These are phyloP conservation scores for Trichoderma gracile DNA, from an alignment of 2,329 filamentous ascomycete species.

Conservation along the genomic window DNA sequence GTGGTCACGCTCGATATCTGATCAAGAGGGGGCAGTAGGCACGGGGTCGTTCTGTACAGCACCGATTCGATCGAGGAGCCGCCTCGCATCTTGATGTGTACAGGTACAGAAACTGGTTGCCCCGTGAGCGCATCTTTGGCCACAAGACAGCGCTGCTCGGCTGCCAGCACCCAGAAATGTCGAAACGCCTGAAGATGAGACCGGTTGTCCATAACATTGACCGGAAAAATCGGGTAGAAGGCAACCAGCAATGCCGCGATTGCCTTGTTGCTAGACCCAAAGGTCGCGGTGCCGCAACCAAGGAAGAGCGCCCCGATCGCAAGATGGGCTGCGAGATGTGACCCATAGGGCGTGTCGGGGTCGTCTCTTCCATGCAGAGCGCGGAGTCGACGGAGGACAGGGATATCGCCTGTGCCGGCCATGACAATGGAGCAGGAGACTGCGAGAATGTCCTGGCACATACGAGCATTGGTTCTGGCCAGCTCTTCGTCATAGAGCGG, in stretches of 20 bases:
- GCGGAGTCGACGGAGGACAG: constrained; percentile 80
- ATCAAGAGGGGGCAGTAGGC: constrained; percentile 64
- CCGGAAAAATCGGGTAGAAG: constrained; percentile 92
- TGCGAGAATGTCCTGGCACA: constrained; percentile 87
- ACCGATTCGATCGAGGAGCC: constrained; percentile 41
- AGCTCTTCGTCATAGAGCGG: constrained; percentile 79
- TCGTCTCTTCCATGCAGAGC: constrained; percentile 86
- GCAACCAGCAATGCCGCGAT: constrained; percentile 83
- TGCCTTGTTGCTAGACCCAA: constrained; percentile 84
- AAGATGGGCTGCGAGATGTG: constrained; percentile 88
- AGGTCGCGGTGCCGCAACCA: constrained; percentile 88
- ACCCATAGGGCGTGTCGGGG: constrained; percentile 83
- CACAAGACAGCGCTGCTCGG: constrained; percentile 85
- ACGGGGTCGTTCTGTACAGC: constrained; percentile 54
- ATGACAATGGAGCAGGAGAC: constrained; percentile 85
- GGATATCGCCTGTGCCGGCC: constrained; percentile 90
- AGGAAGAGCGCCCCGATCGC: constrained; percentile 90
- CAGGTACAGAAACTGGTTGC: constrained; percentile 72
- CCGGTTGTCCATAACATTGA: constrained; percentile 86
- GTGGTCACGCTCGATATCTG: constrained; percentile 62
- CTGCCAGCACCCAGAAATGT: constrained; percentile 94
- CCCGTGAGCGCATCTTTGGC: constrained; percentile 83
- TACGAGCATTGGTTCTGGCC: constrained; percentile 77
- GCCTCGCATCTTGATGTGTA: constrained; percentile 62
- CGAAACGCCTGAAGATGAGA: constrained; percentile 95